Conservation (phyloP, 1,139 yeast species). For the Saccharomycopsis hybrid region DNA sequence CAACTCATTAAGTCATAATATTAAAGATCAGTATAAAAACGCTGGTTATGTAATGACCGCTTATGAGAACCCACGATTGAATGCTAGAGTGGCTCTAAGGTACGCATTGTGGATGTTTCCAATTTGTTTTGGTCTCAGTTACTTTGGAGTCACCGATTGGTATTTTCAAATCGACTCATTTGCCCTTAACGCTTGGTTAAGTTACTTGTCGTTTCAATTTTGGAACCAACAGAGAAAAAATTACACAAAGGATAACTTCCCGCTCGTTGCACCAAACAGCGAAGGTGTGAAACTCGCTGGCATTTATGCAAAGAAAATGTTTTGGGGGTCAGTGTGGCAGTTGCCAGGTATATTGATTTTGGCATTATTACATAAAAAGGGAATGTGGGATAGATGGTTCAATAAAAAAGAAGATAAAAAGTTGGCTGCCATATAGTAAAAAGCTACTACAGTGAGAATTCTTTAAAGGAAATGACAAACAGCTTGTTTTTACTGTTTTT, state of each 20-base stretch:
- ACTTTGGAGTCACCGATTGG: constrained; percentile 78
- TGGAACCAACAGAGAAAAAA: constrained; percentile 71
- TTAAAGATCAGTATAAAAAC: constrained; percentile 76
- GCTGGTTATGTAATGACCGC: constrained; percentile 98
- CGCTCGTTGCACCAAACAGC: constrained; percentile 34
- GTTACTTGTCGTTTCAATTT: constrained; percentile 72
- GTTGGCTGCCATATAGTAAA: background rate
- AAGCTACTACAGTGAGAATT: background rate
- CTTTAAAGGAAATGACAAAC: background rate
- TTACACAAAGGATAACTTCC: constrained; percentile 34
- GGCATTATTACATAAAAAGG: constrained; percentile 92
- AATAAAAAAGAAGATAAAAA: background rate
- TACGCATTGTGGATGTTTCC: constrained; percentile 91
- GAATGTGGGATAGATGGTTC: constrained; percentile 72
- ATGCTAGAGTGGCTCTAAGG: constrained; percentile 89
- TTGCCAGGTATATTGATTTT: constrained; percentile 82
- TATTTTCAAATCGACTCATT: constrained; percentile 75
- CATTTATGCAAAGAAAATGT: constrained; percentile 70
- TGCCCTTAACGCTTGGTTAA: constrained; percentile 77
- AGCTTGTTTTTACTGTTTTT: background rate
- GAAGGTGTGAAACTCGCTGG: constrained; percentile 56
- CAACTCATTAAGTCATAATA: constrained; percentile 83
- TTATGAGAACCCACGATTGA: constrained; percentile 82
- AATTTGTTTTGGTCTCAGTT: constrained; percentile 74
- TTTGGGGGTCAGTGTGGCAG: constrained; percentile 95